Evolutionary conservation across 2,329 filamentous ascomycete genomes (phyloP), one percentile per base, ranked within the genome.

Genomic region (Calonectria pteridis): DNA sequence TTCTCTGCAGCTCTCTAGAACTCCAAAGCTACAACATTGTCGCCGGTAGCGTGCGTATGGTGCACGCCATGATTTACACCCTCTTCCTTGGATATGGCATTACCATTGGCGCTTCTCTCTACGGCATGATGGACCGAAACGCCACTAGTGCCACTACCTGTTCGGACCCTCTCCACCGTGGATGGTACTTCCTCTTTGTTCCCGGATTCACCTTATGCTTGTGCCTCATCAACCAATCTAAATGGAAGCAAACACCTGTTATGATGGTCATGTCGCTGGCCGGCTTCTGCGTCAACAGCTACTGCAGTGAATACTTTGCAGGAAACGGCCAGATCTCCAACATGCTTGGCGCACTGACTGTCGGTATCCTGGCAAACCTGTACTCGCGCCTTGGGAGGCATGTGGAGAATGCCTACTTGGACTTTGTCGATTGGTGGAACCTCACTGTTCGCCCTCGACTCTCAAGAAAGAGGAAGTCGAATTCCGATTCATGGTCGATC

Each of bases 181-280:
- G 82, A 11, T 86, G 85, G 81, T 90, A 90, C 77, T 95, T 95
- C 83, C 84, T 94, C 16, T 96, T 95, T 79, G 95, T 97, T 0
- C 90, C 93, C 0, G 85, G 89, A 7, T 98, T 96, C 84, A 92
- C 94, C 4, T 82, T 95, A 43, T 95, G 93, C 76, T 87, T 96
- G 0, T 93, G 93, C 74, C 88, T 96, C 79, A 93, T 96, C 82
- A 96, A 96, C 83, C 94, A 96, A 77, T 94, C 93, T 73, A 95
- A 95, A 84, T 94, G 91, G 90, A 93, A 91, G 78, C 94, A 96
- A 81, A 90, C 92, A 37, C 94, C 94, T 0, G 88, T 94, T 65
- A 96, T 96, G 94, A 85, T 94, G 5, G 55, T 91, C 72, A 95
- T 97, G 78, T 91, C 94, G 0, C 85, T 95, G 37, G 90, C 91